Percentiles rank a stretch among this genome's conserved stretches.
Conservation (phyloP, 2,329 filamentous ascomycete species). For the Pestalotiopsis sp. region DNA sequence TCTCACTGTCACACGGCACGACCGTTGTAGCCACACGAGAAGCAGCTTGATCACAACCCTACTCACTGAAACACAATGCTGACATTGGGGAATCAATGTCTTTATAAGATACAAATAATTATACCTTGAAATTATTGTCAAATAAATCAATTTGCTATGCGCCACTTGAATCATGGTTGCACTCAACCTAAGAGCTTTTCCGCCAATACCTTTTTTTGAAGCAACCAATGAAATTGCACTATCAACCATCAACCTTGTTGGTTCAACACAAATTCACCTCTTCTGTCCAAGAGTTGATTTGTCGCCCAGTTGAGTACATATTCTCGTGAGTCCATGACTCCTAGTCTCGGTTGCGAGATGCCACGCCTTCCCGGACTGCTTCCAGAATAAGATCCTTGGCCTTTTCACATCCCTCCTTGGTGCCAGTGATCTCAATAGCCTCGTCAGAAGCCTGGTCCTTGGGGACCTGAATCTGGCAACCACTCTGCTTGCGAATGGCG, state of each 20-base stretch:
- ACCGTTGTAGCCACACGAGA: too few species aligned
- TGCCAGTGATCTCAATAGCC: slow-evolving; percentile 88
- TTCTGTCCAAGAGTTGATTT: slow-evolving; percentile 5
- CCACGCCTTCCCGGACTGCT: slow-evolving; percentile 68
- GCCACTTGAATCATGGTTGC: not conserved
- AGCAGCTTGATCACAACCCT: too few species aligned
- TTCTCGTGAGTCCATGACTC: slow-evolving; percentile 16
- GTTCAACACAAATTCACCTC: not conserved
- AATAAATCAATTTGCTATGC: not conserved
- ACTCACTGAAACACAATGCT: too few species aligned
- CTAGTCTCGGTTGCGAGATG: slow-evolving; percentile 32
- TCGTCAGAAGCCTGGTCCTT: slow-evolving; percentile 75
- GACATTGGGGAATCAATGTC: too few species aligned
- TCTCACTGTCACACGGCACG: too few species aligned
- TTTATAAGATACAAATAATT: not conserved
- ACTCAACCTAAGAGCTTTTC: not conserved
- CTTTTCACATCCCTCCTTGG: slow-evolving; percentile 77
- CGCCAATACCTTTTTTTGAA: not conserved
- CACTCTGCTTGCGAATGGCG: slow-evolving; percentile 86
- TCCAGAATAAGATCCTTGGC: slow-evolving; percentile 88
- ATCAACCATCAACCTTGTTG: not conserved
- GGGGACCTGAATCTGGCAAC: slow-evolving; percentile 92
- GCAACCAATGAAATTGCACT: not conserved
- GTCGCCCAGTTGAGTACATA: not conserved
- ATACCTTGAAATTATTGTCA: not conserved